These are phyloP conservation scores for Coniochaeta sp. DNA, from an alignment of 2,329 filamentous ascomycete genomes.

Conservation along the genomic window DNA sequence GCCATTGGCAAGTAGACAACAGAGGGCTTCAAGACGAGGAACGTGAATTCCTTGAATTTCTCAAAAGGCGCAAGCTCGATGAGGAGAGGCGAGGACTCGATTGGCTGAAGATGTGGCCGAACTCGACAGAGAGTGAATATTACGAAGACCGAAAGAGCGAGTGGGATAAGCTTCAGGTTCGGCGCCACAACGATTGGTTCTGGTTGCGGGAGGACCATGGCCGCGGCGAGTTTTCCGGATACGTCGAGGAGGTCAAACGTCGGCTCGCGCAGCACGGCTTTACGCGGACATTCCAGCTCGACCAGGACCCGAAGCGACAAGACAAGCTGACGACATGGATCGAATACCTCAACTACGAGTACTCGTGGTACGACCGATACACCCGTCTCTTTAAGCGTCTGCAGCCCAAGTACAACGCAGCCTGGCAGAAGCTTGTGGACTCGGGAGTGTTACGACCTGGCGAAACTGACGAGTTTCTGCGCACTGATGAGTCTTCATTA, in stretches of 20 bases:
- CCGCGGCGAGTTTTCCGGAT: constrained; percentile 7
- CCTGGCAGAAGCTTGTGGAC: constrained; percentile 25
- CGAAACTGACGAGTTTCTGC: constrained; percentile 21
- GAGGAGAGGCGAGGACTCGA: too few relatives aligned
- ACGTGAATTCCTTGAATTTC: background rate
- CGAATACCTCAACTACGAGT: constrained; percentile 27
- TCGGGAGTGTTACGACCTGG: constrained; percentile 17
- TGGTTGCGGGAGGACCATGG: background rate
- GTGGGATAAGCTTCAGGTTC: background rate
- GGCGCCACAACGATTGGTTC: background rate
- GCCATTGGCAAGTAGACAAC: constrained; percentile 21
- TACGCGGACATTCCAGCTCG: constrained; percentile 19
- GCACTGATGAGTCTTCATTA: background rate
- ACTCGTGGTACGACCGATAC: constrained; percentile 11
- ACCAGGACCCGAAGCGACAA: constrained; percentile 20
- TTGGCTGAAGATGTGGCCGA: too few relatives aligned
- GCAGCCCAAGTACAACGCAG: constrained; percentile 17
- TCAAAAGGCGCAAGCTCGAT: background rate
- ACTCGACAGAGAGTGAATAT: background rate
- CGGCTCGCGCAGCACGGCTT: constrained; percentile 23
- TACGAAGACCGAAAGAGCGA: background rate
- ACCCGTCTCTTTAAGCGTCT: constrained; percentile 11
- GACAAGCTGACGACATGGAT: constrained; percentile 30
- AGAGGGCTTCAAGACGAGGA: constrained; percentile 5
- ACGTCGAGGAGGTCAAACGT: constrained; percentile 18